Percentiles rank a stretch among this genome's conserved stretches.
Conservation (phyloP, 805 yeast species). For the Naumovozyma castellii region DNA sequence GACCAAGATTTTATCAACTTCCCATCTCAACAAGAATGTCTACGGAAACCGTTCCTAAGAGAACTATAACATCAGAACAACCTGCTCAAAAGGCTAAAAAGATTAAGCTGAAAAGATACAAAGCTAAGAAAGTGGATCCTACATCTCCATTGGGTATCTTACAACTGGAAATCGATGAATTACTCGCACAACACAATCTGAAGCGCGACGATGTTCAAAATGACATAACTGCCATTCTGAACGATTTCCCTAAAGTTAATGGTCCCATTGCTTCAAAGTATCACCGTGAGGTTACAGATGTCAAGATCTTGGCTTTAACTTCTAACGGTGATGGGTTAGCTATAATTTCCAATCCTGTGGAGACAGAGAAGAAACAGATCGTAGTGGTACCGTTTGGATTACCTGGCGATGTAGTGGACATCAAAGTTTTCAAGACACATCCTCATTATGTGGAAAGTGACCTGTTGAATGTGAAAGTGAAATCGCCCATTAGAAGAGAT, state of each 20-base stretch:
- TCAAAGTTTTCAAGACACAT: conserved; percentile 70
- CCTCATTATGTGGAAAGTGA: conserved; percentile 70
- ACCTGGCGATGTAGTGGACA: conserved; percentile 71
- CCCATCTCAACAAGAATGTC: background rate
- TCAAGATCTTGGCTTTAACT: conserved; percentile 47
- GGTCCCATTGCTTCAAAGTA: conserved; percentile 34
- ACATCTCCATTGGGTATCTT: conserved; percentile 78
- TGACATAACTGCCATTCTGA: conserved; percentile 56
- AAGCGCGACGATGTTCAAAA: conserved; percentile 43
- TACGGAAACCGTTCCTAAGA: background rate
- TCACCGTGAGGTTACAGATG: conserved; percentile 51
- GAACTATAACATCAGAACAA: conserved; percentile 1
- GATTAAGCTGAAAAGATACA: conserved; percentile 43
- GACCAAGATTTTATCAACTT: background rate
- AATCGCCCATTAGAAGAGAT: conserved; percentile 43
- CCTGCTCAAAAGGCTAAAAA: conserved; percentile 8
- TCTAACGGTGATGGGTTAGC: conserved; percentile 89
- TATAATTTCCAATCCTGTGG: conserved; percentile 51
- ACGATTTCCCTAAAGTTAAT: conserved; percentile 37
- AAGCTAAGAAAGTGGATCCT: conserved; percentile 55
- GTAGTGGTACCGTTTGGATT: conserved; percentile 78
- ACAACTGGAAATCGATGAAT: conserved; percentile 57
- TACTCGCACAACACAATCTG: conserved; percentile 38
- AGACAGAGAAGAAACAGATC: conserved; percentile 40
- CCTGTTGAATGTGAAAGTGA: conserved; percentile 41